Evolutionary conservation across 2,329 filamentous ascomycete genomes (phyloP).

Genomic region (Colletotrichum ledebouriae): DNA sequence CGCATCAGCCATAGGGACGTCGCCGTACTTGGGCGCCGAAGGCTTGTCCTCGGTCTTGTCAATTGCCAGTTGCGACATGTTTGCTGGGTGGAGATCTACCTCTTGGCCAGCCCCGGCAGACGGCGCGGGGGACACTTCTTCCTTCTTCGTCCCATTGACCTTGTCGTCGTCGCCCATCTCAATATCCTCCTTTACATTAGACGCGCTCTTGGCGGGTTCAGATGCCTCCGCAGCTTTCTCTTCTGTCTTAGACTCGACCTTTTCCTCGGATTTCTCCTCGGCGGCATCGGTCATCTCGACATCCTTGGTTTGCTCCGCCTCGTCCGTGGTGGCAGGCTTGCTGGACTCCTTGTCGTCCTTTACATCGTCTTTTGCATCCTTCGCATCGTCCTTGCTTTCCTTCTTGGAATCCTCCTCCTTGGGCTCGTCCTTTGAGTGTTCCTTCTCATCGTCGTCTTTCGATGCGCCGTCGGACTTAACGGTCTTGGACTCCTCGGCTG

Average conservation of each 20-base stretch:
- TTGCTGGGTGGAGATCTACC: slow-evolving; percentile 52
- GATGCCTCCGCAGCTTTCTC: slow-evolving; percentile 35
- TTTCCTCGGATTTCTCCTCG: slow-evolving; percentile 31
- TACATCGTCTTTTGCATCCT: slow-evolving; percentile 24
- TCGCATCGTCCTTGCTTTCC: slow-evolving; percentile 6
- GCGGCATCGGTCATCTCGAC: slow-evolving; percentile 47
- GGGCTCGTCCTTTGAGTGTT: slow-evolving; percentile 8
- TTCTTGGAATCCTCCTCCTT: slow-evolving; percentile 16
- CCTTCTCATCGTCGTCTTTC: slow-evolving; percentile 1
- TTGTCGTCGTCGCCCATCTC: slow-evolving; percentile 40
- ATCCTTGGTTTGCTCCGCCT: slow-evolving; percentile 43
- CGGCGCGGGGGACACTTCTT: slow-evolving; percentile 14
- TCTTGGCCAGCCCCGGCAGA: slow-evolving; percentile 47
- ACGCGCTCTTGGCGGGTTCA: slow-evolving; percentile 33
- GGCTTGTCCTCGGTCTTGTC: slow-evolving; percentile 50
- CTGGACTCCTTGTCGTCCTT: slow-evolving; percentile 36
- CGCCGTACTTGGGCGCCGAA: slow-evolving; percentile 45
- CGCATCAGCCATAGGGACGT: slow-evolving; percentile 68
- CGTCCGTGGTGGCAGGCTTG: slow-evolving; percentile 9
- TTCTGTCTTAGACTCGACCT: slow-evolving; percentile 6
- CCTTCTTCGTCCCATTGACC: slow-evolving; percentile 29
- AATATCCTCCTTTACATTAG: slow-evolving; percentile 36
- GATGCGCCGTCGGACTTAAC: slow-evolving; percentile 16
- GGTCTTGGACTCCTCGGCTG: slow-evolving; percentile 11
- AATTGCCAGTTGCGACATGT: slow-evolving; percentile 56